phyloP scores from a whole-genome alignment of 441 rosid genomes.

The Bocquillonia castaneifolia region DNA sequence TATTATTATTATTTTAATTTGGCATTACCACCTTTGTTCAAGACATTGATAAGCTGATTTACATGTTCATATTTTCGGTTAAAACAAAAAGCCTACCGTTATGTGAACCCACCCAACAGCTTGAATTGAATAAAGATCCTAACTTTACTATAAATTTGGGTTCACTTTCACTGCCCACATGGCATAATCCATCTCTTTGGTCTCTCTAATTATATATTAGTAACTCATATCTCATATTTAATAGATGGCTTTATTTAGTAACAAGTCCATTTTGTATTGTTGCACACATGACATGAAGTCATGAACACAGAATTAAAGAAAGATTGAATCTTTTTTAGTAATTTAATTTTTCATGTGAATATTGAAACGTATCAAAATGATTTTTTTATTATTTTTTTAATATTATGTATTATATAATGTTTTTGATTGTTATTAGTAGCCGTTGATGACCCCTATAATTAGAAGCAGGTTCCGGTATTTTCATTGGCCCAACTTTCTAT shows the following conservation, averaged over 20 bases:
- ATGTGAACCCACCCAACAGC: neutral
- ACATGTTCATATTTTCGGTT: neutral
- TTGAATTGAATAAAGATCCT: too few species aligned
- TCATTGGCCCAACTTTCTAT: neutral
- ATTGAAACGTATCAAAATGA: too few species aligned
- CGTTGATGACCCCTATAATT: neutral
- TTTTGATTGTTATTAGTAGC: neutral
- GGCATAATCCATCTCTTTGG: neutral
- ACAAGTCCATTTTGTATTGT: too few species aligned
- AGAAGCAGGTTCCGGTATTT: constrained; percentile 2
- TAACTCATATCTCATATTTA: too few species aligned
- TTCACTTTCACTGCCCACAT: neutral
- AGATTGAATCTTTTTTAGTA: too few species aligned
- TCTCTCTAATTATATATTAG: too few species aligned
- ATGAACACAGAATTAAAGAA: too few species aligned
- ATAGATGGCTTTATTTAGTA: too few species aligned
- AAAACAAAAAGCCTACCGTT: neutral
- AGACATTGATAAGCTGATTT: neutral
- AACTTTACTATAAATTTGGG: neutral
- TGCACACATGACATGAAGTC: too few species aligned
- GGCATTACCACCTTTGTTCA: neutral
- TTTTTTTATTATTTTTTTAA: too few species aligned
- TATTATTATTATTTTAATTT: neutral
- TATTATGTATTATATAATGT: neutral
- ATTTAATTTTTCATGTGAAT: too few species aligned